Conservation (phyloP, 805 yeast genomes). For the Tetrapisispora pingtungensis region DNA sequence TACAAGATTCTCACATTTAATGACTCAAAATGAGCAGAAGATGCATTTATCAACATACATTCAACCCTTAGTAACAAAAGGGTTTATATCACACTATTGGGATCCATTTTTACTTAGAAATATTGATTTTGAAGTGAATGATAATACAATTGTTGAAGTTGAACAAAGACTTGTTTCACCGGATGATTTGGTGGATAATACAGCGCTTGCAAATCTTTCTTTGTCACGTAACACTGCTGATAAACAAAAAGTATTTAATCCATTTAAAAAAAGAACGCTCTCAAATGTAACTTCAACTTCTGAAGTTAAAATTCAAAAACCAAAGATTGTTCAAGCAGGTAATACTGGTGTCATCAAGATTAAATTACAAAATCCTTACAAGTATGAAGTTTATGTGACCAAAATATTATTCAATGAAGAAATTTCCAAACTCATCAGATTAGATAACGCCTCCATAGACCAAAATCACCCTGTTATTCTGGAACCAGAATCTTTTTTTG, state of each 20-base stretch:
- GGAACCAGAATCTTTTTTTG: constrained; percentile 30
- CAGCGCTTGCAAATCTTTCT: background rate
- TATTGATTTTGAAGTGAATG: constrained; percentile 30
- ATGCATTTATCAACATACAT: constrained; percentile 26
- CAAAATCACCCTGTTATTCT: constrained; percentile 25
- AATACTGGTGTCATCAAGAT: constrained; percentile 53
- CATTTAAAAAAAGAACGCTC: constrained; percentile 27
- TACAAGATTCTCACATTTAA: constrained; percentile 43
- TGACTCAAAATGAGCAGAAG: constrained; percentile 51
- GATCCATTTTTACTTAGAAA: constrained; percentile 58
- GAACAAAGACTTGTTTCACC: constrained; percentile 3
- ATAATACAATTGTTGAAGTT: constrained; percentile 12
- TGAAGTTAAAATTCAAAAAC: background rate
- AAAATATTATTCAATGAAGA: constrained; percentile 33
- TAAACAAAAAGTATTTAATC: constrained; percentile 47
- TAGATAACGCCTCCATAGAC: constrained; percentile 11
- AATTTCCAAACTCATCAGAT: constrained; percentile 21
- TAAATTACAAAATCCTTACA: constrained; percentile 67
- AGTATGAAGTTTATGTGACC: constrained; percentile 56
- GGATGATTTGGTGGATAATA: background rate
- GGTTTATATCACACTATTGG: constrained; percentile 44
- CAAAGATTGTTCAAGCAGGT: constrained; percentile 35
- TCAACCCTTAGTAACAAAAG: constrained; percentile 19
- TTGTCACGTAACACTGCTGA: constrained; percentile 10
- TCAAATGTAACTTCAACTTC: constrained; percentile 8